Conservation (phyloP, 768 basidiomycete species). For the Naganishia vishniacii region DNA sequence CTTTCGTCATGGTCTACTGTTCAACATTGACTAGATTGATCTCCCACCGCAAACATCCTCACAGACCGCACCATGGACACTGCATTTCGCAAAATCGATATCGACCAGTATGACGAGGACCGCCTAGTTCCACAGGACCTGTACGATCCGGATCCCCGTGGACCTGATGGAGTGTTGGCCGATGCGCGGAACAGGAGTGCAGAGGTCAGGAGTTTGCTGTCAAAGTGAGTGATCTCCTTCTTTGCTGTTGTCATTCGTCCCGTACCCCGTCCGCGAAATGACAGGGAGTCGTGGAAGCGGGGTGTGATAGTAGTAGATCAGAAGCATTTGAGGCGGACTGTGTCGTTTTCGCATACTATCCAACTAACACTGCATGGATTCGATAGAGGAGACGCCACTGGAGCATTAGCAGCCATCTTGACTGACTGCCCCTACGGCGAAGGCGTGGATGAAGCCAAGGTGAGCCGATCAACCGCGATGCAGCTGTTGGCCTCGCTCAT, state of each 20-base stretch:
- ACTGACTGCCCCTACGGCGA: constrained; percentile 83
- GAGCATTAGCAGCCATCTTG: constrained; percentile 66
- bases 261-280: no score
- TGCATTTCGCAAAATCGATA: constrained; percentile 86
- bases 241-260: not conserved
- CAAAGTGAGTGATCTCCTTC: constrained; percentile 57
- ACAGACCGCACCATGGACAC: constrained; percentile 45
- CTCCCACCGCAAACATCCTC: no score
- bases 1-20: no score
- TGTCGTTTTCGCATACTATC: no score
- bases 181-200: constrained; percentile 71
- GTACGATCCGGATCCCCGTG: constrained; percentile 76
- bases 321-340: no score
- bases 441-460: constrained; percentile 84
- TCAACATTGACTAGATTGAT: no score
- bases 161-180: constrained; percentile 64
- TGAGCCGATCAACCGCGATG: constrained; percentile 45
- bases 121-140: constrained; percentile 75
- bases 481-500: not conserved
- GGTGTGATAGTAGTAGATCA: no score
- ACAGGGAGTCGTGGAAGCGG: no score
- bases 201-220: constrained; percentile 65
- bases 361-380: no score
- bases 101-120: constrained; percentile 90
- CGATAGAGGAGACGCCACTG: constrained; percentile 68